Conservation (phyloP, 352 stramenopile genomes). For the Thalassiosira oceanica region DNA sequence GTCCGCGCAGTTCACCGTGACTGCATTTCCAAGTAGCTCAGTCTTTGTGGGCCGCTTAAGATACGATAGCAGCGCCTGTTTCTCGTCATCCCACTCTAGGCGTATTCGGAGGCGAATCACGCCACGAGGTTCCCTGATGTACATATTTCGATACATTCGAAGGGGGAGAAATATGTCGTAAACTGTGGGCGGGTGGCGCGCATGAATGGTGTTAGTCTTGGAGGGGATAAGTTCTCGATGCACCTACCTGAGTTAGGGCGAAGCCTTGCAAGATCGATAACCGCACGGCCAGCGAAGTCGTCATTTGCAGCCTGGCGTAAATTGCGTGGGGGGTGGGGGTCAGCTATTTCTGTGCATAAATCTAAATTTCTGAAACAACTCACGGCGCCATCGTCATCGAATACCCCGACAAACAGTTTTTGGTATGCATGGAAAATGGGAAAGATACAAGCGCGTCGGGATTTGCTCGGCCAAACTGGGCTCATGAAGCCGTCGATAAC, state of each 20-base stretch:
- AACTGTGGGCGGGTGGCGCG: too few species aligned
- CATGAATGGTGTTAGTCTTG: too few species aligned
- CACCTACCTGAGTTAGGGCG: conserved; percentile 60
- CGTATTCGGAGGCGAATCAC: conserved; percentile 38
- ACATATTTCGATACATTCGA: conserved; percentile 38
- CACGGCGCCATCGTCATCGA: conserved; percentile 63
- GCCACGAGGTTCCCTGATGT: conserved; percentile 27
- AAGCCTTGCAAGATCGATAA: conserved; percentile 60
- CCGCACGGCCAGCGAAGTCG: conserved; percentile 65
- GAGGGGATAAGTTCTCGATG: too few species aligned
- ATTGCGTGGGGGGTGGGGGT: too few species aligned
- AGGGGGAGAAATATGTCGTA: conserved; percentile 74
- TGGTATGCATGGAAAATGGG: conserved; percentile 74
- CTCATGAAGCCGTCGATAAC: conserved; percentile 51
- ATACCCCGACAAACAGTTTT: conserved; percentile 69
- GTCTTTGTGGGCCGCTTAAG: conserved; percentile 25
- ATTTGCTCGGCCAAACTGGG: conserved; percentile 61
- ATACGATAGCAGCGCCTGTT: conserved; percentile 42
- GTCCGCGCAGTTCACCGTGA: conserved; percentile 60
- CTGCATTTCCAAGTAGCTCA: conserved; percentile 23
- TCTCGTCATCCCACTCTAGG: conserved; percentile 41
- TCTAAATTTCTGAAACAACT: too few species aligned
- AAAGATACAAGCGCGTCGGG: conserved; percentile 65
- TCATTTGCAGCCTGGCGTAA: conserved; percentile 58
- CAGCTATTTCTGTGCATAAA: too few species aligned